Percentiles rank a stretch among this genome's conserved stretches.
phyloP scores from a whole-genome alignment of 2,329 filamentous ascomycete species.

The Coleophoma cylindrospora region DNA sequence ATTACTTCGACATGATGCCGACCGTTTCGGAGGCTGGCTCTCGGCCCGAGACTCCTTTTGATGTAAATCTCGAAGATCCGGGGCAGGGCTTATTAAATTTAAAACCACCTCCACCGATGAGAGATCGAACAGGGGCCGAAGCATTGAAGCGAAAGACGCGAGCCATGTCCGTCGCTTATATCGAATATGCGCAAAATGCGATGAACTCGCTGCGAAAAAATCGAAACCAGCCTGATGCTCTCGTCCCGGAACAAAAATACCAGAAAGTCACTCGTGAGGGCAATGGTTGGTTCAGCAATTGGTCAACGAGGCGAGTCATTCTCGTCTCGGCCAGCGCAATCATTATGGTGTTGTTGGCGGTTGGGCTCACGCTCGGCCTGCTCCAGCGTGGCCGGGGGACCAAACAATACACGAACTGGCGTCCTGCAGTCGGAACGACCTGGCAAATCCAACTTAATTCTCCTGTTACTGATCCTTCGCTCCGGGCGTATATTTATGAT shows the following conservation, averaged over 20 bases:
- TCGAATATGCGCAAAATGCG: background rate
- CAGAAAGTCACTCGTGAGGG: background rate
- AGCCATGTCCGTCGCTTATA: background rate
- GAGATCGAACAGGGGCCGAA: background rate
- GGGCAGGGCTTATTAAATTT: background rate
- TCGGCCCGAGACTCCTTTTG: background rate
- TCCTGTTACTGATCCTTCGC: background rate
- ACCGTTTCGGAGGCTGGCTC: background rate
- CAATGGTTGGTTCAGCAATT: background rate
- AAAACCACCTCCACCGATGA: background rate
- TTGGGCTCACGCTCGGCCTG: background rate
- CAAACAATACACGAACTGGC: background rate
- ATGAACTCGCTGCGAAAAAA: background rate
- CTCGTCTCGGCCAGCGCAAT: background rate
- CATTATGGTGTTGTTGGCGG: background rate
- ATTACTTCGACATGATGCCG: background rate
- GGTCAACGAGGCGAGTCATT: background rate
- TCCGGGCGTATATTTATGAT: background rate
- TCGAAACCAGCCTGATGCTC: background rate
- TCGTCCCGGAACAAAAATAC: background rate
- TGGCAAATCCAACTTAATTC: background rate
- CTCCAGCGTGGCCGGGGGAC: background rate
- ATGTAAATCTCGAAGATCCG: background rate
- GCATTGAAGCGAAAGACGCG: background rate
- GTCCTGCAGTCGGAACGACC: background rate